These are phyloP conservation scores for Meyerozyma athensensis DNA, from an alignment of 1,139 yeast genomes.

Conservation along the genomic window DNA sequence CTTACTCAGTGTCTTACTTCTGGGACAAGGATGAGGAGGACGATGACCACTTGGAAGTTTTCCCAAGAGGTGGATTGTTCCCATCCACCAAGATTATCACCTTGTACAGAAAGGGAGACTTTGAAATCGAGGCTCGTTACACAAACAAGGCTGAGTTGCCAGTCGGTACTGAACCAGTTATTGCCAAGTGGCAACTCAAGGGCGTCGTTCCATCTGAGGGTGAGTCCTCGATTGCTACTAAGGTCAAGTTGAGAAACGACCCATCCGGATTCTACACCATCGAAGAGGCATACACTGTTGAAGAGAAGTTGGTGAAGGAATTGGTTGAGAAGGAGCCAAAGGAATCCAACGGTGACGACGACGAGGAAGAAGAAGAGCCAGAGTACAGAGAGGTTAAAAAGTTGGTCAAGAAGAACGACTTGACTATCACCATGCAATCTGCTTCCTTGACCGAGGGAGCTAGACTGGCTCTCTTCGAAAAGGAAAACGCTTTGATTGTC, in stretches of 20 bases:
- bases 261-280: conserved; percentile 94
- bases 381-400: conserved; percentile 89
- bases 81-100: conserved; percentile 97
- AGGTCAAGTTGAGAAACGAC: conserved; percentile 93
- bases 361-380: conserved; percentile 59
- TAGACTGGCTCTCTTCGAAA: conserved; percentile 65
- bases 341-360: conserved; percentile 44
- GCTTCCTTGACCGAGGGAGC: conserved; percentile 58
- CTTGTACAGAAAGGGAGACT: conserved; percentile 86
- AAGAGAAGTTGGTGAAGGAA: conserved; percentile 87
- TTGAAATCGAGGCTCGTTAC: conserved; percentile 81
- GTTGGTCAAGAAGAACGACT: conserved; percentile 86
- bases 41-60: conserved; percentile 89
- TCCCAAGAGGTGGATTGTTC: conserved; percentile 89
- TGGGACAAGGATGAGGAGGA: conserved; percentile 96
- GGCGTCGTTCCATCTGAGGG: conserved; percentile 81
- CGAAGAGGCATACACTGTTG: conserved; percentile 93
- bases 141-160: conserved; percentile 73
- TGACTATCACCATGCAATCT: conserved; percentile 52
- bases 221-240: conserved; percentile 77
- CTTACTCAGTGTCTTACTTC: conserved; percentile 85
- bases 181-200: conserved; percentile 81
- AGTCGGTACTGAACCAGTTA: conserved; percentile 56
- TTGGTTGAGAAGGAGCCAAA: conserved; percentile 58
- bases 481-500: conserved; percentile 77